A percentile compares a stretch with the other conserved stretches of the same genome.
Conservation (phyloP, 2,329 filamentous ascomycete species). For the Arachnomyces sp. region DNA sequence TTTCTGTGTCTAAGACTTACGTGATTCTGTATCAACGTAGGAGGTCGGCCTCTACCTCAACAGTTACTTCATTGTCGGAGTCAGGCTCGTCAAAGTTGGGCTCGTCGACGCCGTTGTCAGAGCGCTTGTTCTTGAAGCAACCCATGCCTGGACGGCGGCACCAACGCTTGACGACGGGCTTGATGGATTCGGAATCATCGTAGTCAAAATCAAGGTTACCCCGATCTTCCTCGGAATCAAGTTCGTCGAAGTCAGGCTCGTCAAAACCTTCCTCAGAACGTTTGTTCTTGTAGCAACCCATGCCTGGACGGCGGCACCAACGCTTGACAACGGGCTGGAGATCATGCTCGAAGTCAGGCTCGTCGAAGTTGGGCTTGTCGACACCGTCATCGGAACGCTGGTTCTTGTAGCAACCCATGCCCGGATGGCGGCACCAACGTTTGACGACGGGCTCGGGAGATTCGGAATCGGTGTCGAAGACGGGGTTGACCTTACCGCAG, state of each 20-base stretch:
- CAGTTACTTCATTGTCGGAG: too few species aligned
- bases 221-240: too few species aligned
- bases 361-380: conserved; percentile 37
- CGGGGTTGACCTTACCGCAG: too few species aligned
- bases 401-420: conserved; percentile 47
- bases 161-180: conserved; percentile 21
- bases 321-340: conserved; percentile 16
- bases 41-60: too few species aligned
- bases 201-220: too few species aligned
- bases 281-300: conserved; percentile 49
- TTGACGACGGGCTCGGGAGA: too few species aligned
- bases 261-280: conserved; percentile 60
- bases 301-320: conserved; percentile 27
- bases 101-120: conserved; percentile 56
- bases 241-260: conserved; percentile 29
- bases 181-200: not conserved
- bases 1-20: too few species aligned
- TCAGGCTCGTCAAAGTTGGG: conserved; percentile 22
- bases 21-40: too few species aligned
- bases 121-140: conserved; percentile 55
- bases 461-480: too few species aligned
- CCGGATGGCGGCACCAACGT: conserved; percentile 25
- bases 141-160: conserved; percentile 26
- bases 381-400: conserved; percentile 59
- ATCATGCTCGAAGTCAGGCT: not conserved